phyloP scores from a whole-genome alignment of 73 alveolate genomes.

The Blepharisma stoltei region DNA sequence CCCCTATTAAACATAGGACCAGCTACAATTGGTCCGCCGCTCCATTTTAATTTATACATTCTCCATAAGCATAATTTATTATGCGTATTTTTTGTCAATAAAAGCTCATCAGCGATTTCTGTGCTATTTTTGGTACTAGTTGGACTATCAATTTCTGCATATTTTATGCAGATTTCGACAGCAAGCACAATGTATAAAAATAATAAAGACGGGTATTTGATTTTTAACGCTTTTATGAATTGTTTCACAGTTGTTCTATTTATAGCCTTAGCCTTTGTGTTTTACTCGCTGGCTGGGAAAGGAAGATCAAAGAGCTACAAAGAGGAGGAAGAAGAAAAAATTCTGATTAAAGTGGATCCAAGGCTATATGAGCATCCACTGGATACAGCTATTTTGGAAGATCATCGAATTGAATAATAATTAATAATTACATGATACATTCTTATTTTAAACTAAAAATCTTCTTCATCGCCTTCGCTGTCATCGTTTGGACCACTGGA shows the following conservation, averaged over 20 bases:
- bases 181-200: not conserved
- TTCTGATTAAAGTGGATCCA: not conserved
- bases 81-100: slow-evolving; percentile 5
- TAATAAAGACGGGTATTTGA: not conserved
- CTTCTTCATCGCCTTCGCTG: too few relatives aligned
- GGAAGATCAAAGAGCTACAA: not conserved
- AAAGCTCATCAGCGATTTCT: slow-evolving; percentile 16
- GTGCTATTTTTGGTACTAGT: not conserved
- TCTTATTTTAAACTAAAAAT: too few relatives aligned
- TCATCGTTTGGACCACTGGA: too few relatives aligned
- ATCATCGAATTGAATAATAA: too few relatives aligned
- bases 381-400: not conserved
- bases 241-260: not conserved
- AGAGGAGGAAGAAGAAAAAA: not conserved
- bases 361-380: not conserved
- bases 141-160: not conserved
- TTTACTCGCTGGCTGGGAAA: not conserved
- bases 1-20: too few relatives aligned
- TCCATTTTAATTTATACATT: too few relatives aligned
- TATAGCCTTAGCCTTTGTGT: not conserved
- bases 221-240: not conserved
- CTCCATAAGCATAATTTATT: slow-evolving; percentile 25
- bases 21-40: too few relatives aligned
- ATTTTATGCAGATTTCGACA: slow-evolving; percentile 15
- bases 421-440: too few relatives aligned